Conservation (phyloP, 2,329 filamentous ascomycete species). For the Colletotrichum sp. region DNA sequence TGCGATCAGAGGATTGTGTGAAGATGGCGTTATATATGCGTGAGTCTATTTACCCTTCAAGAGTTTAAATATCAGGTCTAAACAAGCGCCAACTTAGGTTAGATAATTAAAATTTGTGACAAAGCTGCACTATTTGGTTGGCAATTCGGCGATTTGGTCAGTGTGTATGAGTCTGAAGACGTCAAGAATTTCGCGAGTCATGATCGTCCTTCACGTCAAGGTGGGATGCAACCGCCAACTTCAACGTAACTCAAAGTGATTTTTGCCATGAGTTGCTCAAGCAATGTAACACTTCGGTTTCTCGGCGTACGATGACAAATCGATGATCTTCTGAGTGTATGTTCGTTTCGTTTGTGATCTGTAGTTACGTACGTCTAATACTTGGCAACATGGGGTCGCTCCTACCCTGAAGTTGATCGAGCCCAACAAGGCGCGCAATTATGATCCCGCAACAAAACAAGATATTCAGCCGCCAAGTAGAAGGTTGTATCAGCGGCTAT, state of each 20-base stretch:
- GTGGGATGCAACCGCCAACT: accelerated
- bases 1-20: background rate
- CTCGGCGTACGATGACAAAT: background rate
- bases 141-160: too few species aligned
- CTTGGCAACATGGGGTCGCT: background rate
- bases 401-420: background rate
- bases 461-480: background rate
- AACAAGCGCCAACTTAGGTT: too few species aligned
- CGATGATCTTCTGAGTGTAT: accelerated
- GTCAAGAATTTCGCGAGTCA: background rate
- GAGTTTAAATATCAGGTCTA: background rate
- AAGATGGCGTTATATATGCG: background rate
- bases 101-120: background rate
- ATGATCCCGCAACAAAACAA: background rate
- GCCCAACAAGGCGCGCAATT: background rate
- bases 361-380: accelerated
- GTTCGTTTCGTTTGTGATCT: background rate
- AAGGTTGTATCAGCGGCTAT: background rate
- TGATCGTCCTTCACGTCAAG: background rate
- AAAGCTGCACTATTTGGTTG: background rate
- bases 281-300: background rate
- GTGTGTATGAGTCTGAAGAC: background rate
- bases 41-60: background rate
- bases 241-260: background rate
- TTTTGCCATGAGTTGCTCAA: background rate